Conservation (phyloP, 495 filamentous ascomycete species). For the Trichocladium uniseriatum region DNA sequence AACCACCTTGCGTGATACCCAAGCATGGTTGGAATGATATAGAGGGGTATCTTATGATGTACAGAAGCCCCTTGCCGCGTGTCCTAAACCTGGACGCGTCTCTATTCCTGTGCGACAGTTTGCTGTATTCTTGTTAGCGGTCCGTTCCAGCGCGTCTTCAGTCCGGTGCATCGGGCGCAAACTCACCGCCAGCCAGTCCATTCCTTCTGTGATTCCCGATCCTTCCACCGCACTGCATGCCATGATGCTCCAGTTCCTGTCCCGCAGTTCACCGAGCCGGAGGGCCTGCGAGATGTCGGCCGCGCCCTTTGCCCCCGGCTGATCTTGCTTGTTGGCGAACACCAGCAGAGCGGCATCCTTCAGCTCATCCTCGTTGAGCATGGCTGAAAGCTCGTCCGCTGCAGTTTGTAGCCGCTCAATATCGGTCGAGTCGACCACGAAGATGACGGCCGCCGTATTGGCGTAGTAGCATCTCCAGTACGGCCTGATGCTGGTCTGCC, state of each 20-base stretch:
- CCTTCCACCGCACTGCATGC: constrained; percentile 95
- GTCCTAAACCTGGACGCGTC: not conserved
- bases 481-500: constrained; percentile 91
- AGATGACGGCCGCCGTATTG: constrained; percentile 97
- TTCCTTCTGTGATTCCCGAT: constrained; percentile 86
- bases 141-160: not conserved
- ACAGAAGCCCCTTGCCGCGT: constrained; percentile 18
- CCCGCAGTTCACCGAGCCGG: constrained; percentile 77
- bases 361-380: constrained; percentile 95
- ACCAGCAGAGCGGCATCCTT: constrained; percentile 86
- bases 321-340: constrained; percentile 98
- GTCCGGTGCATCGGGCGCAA: not conserved
- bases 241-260: constrained; percentile 98
- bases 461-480: constrained; percentile 99
- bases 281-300: constrained; percentile 93
- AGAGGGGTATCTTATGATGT: constrained; percentile 19
- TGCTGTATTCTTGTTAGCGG: constrained; percentile 30
- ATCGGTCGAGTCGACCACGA: constrained; percentile 96
- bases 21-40: constrained; percentile 17
- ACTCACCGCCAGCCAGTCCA: constrained; percentile 98
- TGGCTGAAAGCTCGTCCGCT: constrained; percentile 82
- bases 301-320: constrained; percentile 91
- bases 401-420: constrained; percentile 88
- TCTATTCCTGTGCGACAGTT: constrained; percentile 42
- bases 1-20: constrained; percentile 18